Percentiles rank a stretch among this genome's conserved stretches.
These are phyloP conservation scores for Penicillium sp. DNA, from an alignment of 2,329 filamentous ascomycete genomes.

Conservation along the genomic window DNA sequence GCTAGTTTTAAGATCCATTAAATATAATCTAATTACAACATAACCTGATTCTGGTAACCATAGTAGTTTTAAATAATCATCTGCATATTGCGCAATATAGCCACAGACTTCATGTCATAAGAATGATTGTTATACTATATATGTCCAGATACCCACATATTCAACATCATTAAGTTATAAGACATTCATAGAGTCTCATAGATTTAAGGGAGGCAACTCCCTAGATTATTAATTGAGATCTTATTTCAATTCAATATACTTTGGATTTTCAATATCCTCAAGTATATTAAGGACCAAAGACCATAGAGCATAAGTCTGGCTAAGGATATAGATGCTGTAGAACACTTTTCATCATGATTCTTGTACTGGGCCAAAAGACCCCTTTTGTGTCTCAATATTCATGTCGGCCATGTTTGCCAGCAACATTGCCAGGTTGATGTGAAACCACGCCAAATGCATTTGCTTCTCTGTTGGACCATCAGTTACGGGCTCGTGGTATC, in stretches of 20 bases:
- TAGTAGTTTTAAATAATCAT: conserved; percentile 14
- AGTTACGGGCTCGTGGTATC: too few relatives aligned
- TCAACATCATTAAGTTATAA: neutral
- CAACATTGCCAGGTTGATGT: conserved; percentile 13
- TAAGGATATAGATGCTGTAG: conserved; percentile 18
- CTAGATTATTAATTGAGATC: conserved; percentile 11
- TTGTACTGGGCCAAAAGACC: neutral
- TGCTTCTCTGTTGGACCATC: neutral
- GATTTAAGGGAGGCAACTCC: conserved; percentile 14
- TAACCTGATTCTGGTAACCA: conserved; percentile 22
- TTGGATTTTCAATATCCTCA: conserved; percentile 20
- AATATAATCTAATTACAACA: conserved; percentile 17
- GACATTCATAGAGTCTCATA: conserved; percentile 8
- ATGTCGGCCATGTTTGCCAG: conserved; percentile 10
- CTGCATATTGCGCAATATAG: conserved; percentile 17
- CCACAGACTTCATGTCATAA: conserved; percentile 18
- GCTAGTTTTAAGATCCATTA: conserved; percentile 22
- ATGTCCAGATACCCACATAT: conserved; percentile 19
- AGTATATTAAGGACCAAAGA: conserved; percentile 19
- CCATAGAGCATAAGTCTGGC: conserved; percentile 17
- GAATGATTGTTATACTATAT: conserved; percentile 18
- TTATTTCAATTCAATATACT: conserved; percentile 16
- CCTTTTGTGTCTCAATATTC: conserved; percentile 1
- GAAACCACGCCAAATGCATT: conserved; percentile 13
- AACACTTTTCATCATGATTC: conserved; percentile 15